Percentiles rank a stretch among this genome's conserved stretches.
Conservation (phyloP, 208 protist genomes). For the Crithidia mellificae region DNA sequence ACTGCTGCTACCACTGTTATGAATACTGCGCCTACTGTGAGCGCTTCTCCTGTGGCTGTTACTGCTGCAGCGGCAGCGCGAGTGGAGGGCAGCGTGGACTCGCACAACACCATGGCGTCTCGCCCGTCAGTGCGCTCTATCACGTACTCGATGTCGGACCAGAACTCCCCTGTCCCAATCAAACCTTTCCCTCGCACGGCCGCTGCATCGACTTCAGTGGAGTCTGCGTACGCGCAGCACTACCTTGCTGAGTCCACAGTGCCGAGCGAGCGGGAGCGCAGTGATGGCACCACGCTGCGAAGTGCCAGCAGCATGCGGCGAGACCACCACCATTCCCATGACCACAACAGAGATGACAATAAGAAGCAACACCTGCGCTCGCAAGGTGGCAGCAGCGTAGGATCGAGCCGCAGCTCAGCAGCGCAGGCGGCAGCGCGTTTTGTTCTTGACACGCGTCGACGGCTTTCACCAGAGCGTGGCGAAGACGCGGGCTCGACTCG, state of each 20-base stretch:
- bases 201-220: not conserved
- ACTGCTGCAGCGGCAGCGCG: conserved; percentile 4
- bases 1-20: no score
- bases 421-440: not conserved
- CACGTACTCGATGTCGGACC: not conserved
- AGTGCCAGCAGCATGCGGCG: conserved; percentile 9
- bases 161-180: not conserved
- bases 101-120: not conserved
- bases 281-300: no score
- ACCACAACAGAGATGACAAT: no score
- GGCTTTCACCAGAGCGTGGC: not conserved
- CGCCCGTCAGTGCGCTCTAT: not conserved
- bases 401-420: not conserved
- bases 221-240: not conserved
- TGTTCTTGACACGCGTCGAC: conserved; percentile 3
- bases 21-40: no score
- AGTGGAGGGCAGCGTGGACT: conserved; percentile 5
- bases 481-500: not conserved
- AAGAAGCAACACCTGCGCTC: no score
- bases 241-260: not conserved
- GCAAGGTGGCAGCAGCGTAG: no score
- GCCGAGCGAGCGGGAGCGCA: not conserved
- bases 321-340: no score
- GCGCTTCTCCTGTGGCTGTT: conserved; percentile 4
- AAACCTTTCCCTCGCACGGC: not conserved